A percentile compares a stretch with the other conserved stretches of the same genome.
phyloP scores from a whole-genome alignment of 495 filamentous ascomycete genomes.

The Evansstolkia leycettana region DNA sequence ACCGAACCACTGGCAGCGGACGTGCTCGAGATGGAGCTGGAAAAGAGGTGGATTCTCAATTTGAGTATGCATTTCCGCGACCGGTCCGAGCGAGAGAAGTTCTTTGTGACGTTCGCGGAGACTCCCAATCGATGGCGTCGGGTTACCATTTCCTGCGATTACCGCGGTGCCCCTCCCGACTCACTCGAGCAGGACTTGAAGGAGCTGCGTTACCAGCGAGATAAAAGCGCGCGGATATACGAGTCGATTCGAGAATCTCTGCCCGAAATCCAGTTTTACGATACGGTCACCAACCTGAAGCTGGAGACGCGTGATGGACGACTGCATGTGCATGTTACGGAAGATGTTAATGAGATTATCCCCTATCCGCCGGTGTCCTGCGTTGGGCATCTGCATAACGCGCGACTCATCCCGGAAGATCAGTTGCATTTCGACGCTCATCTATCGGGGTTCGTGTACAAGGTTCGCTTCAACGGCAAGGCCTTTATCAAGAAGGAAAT shows the following conservation, averaged over 20 bases:
- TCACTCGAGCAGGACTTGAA: constrained; percentile 80
- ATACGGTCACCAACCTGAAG: constrained; percentile 93
- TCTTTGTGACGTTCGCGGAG: constrained; percentile 92
- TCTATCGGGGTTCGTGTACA: constrained; percentile 95
- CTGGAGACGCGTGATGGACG: constrained; percentile 80
- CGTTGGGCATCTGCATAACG: constrained; percentile 61
- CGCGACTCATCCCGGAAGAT: constrained; percentile 51
- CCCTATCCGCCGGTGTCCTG: constrained; percentile 66
- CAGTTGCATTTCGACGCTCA: constrained; percentile 79
- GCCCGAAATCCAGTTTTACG: constrained; percentile 84
- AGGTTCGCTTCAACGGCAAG: constrained; percentile 56
- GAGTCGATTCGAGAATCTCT: constrained; percentile 90
- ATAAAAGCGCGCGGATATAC: constrained; percentile 92
- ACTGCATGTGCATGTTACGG: constrained; percentile 95
- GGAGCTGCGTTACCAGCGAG: constrained; percentile 69
- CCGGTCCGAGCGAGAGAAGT: constrained; percentile 88
- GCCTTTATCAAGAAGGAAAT: constrained; percentile 96
- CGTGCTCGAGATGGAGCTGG: constrained; percentile 67
- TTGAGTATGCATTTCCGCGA: constrained; percentile 98
- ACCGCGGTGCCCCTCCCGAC: constrained; percentile 64
- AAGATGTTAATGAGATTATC: constrained; percentile 93
- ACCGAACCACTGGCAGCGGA: neutral
- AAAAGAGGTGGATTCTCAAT: constrained; percentile 89
- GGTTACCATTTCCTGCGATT: constrained; percentile 90
- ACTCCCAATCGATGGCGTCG: constrained; percentile 67